Evolutionary conservation across 768 basidiomycete genomes (phyloP).

Genomic region (Cystoderma amianthinum): DNA sequence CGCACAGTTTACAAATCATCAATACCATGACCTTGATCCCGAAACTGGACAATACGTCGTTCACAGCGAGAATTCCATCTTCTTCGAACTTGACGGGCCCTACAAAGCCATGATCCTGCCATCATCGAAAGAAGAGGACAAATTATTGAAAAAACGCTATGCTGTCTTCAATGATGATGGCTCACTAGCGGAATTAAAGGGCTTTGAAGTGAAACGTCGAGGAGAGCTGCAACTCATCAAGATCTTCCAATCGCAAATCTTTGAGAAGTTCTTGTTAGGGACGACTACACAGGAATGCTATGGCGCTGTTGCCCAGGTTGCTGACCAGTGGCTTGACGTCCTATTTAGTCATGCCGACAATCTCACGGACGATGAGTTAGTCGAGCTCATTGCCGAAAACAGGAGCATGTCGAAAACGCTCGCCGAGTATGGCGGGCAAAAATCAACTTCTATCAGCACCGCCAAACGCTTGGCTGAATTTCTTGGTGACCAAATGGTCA

Average conservation of each 20-base stretch:
- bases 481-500: constrained; percentile 97
- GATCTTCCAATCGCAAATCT: constrained; percentile 97
- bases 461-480: constrained; percentile 94
- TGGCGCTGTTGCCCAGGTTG: constrained; percentile 85
- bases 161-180: constrained; percentile 99
- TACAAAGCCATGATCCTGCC: constrained; percentile 99
- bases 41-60: constrained; percentile 80
- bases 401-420: constrained; percentile 96
- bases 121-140: constrained; percentile 98
- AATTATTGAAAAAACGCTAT: constrained; percentile 95
- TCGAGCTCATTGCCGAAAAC: constrained; percentile 98
- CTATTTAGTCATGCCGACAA: constrained; percentile 83
- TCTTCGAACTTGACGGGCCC: constrained; percentile 98
- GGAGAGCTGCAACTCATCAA: constrained; percentile 99
- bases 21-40: constrained; percentile 90
- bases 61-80: constrained; percentile 96
- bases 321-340: constrained; percentile 96
- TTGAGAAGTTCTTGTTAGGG: constrained; percentile 95
- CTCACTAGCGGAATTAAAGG: constrained; percentile 95
- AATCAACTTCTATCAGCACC: constrained; percentile 97
- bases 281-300: constrained; percentile 94
- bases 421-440: constrained; percentile 93
- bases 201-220: constrained; percentile 97
- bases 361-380: constrained; percentile 84
- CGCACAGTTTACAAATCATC: constrained; percentile 93